Conservation (phyloP, 805 yeast genomes). For the Komagataella mondaviorum region DNA sequence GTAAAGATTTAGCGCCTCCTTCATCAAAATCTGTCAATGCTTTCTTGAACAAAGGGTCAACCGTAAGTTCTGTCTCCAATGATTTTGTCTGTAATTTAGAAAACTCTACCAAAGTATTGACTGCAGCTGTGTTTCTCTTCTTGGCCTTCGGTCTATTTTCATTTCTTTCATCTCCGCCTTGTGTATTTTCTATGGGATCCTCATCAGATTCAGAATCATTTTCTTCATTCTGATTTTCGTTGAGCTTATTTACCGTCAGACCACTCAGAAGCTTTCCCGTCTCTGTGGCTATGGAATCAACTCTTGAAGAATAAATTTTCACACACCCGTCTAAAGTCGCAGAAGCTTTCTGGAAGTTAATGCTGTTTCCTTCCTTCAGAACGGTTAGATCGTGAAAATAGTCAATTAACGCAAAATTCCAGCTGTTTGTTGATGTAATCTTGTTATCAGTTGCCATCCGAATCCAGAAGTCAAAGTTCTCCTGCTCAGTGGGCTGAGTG, state of each 20-base stretch:
- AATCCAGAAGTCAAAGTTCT: conserved; percentile 69
- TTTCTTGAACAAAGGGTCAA: conserved; percentile 43
- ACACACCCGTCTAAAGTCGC: conserved; percentile 93
- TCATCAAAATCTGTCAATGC: conserved; percentile 47
- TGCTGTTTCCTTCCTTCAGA: conserved; percentile 60
- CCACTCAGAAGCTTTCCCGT: conserved; percentile 63
- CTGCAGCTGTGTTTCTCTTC: conserved; percentile 8
- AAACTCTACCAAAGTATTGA: conserved; percentile 24
- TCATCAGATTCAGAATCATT: conserved; percentile 9
- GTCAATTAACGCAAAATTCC: conserved; percentile 87
- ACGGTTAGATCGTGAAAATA: conserved; percentile 78
- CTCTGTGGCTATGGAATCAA: conserved; percentile 84
- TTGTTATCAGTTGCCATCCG: conserved; percentile 73
- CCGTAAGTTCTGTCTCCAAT: conserved; percentile 32
- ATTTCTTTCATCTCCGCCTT: conserved; percentile 3
- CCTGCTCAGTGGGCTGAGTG: conserved; percentile 13
- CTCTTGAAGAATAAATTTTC: conserved; percentile 80
- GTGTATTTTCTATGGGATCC: conserved; percentile 7
- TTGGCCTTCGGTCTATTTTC: conserved; percentile 7
- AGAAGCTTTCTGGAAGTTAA: conserved; percentile 83
- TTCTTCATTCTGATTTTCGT: conserved; percentile 12
- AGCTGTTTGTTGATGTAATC: conserved; percentile 72
- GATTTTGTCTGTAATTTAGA: conserved; percentile 27
- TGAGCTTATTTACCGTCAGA: conserved; percentile 15
- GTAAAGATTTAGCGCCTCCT: conserved; percentile 45